Conservation (phyloP, 1,139 yeast genomes). For the Saccharomyces pastorianus region DNA sequence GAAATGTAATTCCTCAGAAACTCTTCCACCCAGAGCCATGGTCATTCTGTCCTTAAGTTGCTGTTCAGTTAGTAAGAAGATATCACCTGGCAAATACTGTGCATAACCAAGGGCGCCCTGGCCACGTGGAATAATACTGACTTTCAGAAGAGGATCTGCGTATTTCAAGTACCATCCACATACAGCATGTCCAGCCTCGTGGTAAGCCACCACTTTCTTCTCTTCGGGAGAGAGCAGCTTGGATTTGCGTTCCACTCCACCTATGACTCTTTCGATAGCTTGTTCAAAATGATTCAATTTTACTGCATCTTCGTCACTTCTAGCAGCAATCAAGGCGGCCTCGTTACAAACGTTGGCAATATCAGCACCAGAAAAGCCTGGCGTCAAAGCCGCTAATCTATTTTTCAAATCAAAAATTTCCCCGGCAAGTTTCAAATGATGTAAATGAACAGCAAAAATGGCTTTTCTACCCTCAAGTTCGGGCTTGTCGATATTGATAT, state of each 20-base stretch:
- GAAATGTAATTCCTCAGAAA: conserved; percentile 69
- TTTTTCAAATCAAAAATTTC: conserved; percentile 59
- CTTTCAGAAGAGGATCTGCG: conserved; percentile 73
- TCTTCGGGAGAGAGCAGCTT: conserved; percentile 62
- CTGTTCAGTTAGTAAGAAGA: conserved; percentile 55
- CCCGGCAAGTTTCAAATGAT: conserved; percentile 46
- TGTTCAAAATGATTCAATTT: conserved; percentile 60
- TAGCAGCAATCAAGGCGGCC: conserved; percentile 75
- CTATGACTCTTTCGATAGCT: conserved; percentile 76
- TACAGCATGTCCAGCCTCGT: conserved; percentile 78
- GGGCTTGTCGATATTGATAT: conserved; percentile 63
- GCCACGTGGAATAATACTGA: conserved; percentile 76
- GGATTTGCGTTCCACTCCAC: conserved; percentile 69
- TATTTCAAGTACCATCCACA: conserved; percentile 68
- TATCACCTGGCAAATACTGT: conserved; percentile 73
- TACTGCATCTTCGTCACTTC: conserved; percentile 51
- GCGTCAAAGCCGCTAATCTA: conserved; percentile 68
- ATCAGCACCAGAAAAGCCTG: conserved; percentile 83
- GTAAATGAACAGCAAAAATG: conserved; percentile 62
- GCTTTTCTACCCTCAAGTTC: conserved; percentile 76
- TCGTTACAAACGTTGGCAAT: conserved; percentile 79
- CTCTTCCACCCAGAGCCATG: conserved; percentile 76
- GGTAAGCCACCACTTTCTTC: conserved; percentile 69
- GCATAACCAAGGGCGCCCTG: conserved; percentile 83
- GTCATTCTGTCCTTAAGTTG: conserved; percentile 68